Base-by-base conservation (phyloP, 345 rosid species). In the Dipteronia sinensis region DNA sequence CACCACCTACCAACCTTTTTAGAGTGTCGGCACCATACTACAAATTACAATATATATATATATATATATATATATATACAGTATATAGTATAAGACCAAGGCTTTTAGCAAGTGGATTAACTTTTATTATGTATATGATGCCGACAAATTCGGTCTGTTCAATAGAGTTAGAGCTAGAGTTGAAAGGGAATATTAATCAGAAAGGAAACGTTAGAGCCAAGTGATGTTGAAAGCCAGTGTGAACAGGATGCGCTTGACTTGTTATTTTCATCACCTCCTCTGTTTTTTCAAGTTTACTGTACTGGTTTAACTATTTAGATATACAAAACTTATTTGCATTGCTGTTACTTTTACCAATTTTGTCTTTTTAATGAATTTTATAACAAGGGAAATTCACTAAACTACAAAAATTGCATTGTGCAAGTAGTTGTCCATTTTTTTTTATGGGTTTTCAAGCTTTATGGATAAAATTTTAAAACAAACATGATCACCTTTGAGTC, bases 11-110 rank as follows among this genome's bases (percentile, higher is more conserved):
- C 64, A 22, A n/a, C 63, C 64, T 71, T 47, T 73, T 56, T 2
- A 12, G 44, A 69, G 76, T 78, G 81, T 70, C 79, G 79, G 79
- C 84, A 74, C 65, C 73, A 53, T 63, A 47, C 68, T 27, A 25
- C 8, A 29, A n/a, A n/a, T n/a, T n/a, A n/a, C n/a, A n/a, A n/a
- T n/a, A n/a, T n/a, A n/a, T n/a, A n/a, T n/a, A 9, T 1, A 46
- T 22, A 17, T 49, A 25, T 67, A 55, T 19, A n/a, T n/a, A 56
- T 15, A 55, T 55, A 55, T 42, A 42, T 42, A 42, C n/a, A n/a
- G n/a, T 42, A 56, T 56, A 7, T 56, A 56, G 17, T 61, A 58
- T 19, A 67, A 38, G 56, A 56, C 9, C 40, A 9, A 69, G n/a
- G 46, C 34, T 69, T 59, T 64, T 46, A 15, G 15, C 58, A 12